Evolutionary conservation across 2,329 filamentous ascomycete genomes (phyloP), one percentile per base, ranked within the genome.

Genomic region (Aspergillus terreus): DNA sequence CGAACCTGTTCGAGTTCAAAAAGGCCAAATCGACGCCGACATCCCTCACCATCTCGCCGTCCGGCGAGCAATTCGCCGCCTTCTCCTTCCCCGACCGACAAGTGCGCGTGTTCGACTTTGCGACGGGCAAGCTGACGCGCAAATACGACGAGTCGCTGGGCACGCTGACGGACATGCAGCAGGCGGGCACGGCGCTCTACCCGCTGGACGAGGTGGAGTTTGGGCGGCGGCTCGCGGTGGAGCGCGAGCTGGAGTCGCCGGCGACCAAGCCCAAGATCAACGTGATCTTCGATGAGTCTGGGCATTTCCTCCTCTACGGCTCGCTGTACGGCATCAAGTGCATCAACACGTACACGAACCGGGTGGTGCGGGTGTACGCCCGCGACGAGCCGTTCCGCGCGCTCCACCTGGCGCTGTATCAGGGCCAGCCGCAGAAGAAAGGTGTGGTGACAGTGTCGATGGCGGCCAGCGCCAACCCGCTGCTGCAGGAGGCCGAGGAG

Each of bases 1-100:
- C 94, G 2, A 94, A 89, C 63, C 79, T 99, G 1, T 99, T 97
- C 65, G 92, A 96, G 48, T 97, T 99, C 76, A 97, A 95, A 66
- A 97, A 96, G 72, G 82, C 89, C 46, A 97, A 96, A 70, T 88
- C 91, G 0, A 82, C 87, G 0, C 92, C 92, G 0, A 83, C 85
- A 4, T 89, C 88, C 10, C 77, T 99, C 45, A 89, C 88, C 0
- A 82, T 99, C 44, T 96, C 94, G 0, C 91, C 92, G 0, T 87
- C 87, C 0, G 91, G 92, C 4, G 82, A 87, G 51, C 88, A 91
- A 53, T 94, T 99, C 65, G 90, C 88, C 1, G 87, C 90, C 0
- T 86, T 94, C 61, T 99, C 94, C 0, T 86, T 96, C 60, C 95
- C 94, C 0, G 94, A 99, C 70, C 85, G 94, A 51, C 95, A 95